These are phyloP conservation scores for Lycium ferocissimum DNA, from an alignment of 257 asterid species.

Conservation along the genomic window DNA sequence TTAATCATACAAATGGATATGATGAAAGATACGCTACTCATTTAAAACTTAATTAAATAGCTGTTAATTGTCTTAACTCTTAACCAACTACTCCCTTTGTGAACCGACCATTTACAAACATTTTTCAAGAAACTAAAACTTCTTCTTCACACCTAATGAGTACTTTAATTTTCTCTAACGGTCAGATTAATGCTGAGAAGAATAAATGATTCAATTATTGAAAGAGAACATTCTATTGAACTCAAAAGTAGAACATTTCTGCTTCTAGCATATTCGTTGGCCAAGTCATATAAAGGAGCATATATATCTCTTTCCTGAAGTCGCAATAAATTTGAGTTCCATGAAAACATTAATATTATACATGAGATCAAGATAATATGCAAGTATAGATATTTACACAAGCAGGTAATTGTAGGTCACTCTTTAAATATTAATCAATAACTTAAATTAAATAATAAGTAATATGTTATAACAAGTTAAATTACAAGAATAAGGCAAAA, in stretches of 20 bases:
- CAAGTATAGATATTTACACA: too few species aligned
- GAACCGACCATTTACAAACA: background rate
- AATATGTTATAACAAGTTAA: too few species aligned
- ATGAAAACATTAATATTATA: too few species aligned
- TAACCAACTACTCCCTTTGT: background rate
- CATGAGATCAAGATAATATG: too few species aligned
- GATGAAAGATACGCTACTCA: background rate
- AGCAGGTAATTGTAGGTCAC: background rate
- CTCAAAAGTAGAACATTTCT: too few species aligned
- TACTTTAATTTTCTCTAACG: background rate
- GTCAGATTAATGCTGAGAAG: background rate
- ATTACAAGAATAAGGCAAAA: too few species aligned
- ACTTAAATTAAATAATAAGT: too few species aligned
- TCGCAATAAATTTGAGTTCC: too few species aligned
- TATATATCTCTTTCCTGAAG: too few species aligned
- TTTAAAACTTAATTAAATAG: background rate
- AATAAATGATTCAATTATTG: slow-evolving; percentile 13
- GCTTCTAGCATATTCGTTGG: too few species aligned
- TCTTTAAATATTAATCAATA: too few species aligned
- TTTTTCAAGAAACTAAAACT: background rate
- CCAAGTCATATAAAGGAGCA: too few species aligned
- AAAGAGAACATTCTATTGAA: background rate
- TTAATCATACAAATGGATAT: slow-evolving; percentile 10
- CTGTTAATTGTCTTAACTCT: background rate
- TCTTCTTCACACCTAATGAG: background rate